Conservation (phyloP, 495 filamentous ascomycete genomes). For the Penicillium macrosclerotiorum region DNA sequence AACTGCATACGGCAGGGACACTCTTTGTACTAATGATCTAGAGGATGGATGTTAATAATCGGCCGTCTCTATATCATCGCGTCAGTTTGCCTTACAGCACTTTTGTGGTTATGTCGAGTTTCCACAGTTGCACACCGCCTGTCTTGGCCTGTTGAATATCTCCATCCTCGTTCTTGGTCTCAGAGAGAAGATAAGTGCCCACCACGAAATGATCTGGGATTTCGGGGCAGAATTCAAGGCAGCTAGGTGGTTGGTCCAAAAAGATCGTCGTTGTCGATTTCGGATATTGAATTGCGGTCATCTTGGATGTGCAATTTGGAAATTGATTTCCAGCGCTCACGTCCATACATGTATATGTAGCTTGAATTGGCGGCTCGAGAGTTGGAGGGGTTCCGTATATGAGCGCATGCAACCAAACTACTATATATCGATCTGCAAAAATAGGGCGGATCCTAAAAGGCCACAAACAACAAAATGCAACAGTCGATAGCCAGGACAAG, state of each 20-base stretch:
- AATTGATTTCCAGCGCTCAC: too few relatives aligned
- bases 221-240: slow-evolving; percentile 73
- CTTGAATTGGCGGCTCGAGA: too few relatives aligned
- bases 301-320: slow-evolving; percentile 4
- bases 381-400: neutral
- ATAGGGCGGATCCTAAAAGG: too few relatives aligned
- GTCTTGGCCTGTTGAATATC: slow-evolving; percentile 57
- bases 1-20: slow-evolving; percentile 64
- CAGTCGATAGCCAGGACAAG: too few relatives aligned
- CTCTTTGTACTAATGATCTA: slow-evolving; percentile 40
- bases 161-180: slow-evolving; percentile 32
- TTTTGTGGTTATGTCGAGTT: slow-evolving; percentile 40
- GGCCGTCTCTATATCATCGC: neutral
- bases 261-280: slow-evolving; percentile 36
- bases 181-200: slow-evolving; percentile 81
- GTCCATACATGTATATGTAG: too few relatives aligned
- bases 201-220: slow-evolving; percentile 69
- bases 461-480: too few relatives aligned
- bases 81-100: slow-evolving; percentile 45
- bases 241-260: slow-evolving; percentile 70
- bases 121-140: slow-evolving; percentile 70
- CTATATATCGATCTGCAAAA: too few relatives aligned
- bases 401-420: neutral
- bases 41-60: slow-evolving; percentile 1
- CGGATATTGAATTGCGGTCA: slow-evolving; percentile 23